A percentile compares a stretch with the other conserved stretches of the same genome.
Evolutionary conservation across 148 eudicot genomes (phyloP).

Genomic region (Salicornia ramosissima): DNA sequence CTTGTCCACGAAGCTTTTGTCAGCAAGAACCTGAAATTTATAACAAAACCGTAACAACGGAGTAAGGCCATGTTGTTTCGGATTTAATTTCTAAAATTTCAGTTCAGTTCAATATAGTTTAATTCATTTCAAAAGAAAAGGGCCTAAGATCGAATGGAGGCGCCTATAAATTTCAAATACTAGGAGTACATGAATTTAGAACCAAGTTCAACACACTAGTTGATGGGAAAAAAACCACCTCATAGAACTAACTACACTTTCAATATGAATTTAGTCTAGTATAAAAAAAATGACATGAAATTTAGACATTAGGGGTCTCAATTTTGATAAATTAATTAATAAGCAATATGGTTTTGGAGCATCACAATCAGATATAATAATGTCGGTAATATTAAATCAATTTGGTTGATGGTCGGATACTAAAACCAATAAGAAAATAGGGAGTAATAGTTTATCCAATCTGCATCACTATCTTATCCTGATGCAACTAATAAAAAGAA

Average conservation of each 20-base stretch:
- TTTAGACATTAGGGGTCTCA: no score
- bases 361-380: background rate
- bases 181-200: background rate
- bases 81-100: no score
- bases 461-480: background rate
- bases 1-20: conserved; percentile 44
- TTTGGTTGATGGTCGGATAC: background rate
- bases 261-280: background rate
- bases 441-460: background rate
- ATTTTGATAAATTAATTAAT: background rate
- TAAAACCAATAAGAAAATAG: no score
- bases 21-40: conserved; percentile 27
- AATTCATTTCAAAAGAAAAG: no score
- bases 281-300: no score
- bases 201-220: background rate
- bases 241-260: no score
- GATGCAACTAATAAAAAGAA: background rate
- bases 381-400: background rate
- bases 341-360: background rate
- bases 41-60: background rate
- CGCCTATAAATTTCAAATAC: background rate
- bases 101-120: no score
- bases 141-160: no score
- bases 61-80: background rate
- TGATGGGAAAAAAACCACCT: background rate